Evolutionary conservation across 768 basidiomycete genomes (phyloP).

Genomic region (Serendipita indica): DNA sequence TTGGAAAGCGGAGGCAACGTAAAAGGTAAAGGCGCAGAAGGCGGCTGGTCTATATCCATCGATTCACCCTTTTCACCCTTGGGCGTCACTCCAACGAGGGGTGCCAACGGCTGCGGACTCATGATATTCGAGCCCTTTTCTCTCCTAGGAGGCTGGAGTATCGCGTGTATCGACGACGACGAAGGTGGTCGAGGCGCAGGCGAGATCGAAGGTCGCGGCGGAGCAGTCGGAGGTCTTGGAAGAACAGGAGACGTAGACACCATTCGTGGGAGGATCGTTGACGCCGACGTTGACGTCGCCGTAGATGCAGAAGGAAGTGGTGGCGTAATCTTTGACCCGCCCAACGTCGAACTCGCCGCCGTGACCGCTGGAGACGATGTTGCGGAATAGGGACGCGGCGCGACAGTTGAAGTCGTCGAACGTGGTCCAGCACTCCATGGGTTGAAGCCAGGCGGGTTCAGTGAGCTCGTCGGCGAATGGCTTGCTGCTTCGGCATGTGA

Average conservation of each 20-base stretch:
- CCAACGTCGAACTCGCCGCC: background rate
- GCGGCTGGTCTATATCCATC: too few species aligned
- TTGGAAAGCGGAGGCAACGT: too few species aligned
- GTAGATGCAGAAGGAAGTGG: background rate
- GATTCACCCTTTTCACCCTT: too few species aligned
- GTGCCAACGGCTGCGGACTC: too few species aligned
- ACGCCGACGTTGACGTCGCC: too few species aligned
- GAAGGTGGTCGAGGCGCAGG: background rate
- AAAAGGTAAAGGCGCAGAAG: too few species aligned
- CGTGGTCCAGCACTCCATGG: slow-evolving; percentile 2
- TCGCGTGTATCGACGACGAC: background rate
- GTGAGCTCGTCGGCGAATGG: background rate
- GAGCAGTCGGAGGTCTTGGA: background rate
- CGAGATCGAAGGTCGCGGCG: background rate
- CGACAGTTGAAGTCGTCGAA: background rate
- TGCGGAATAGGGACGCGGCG: background rate
- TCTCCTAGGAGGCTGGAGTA: background rate
- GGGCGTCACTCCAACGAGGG: too few species aligned
- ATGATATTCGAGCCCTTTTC: background rate
- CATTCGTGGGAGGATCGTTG: too few species aligned
- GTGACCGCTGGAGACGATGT: background rate
- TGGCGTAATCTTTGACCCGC: background rate
- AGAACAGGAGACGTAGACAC: slow-evolving; percentile 3
- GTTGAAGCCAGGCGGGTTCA: background rate
- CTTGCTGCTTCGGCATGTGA: background rate